phyloP scores from a whole-genome alignment of 371 early-diverging fungal genomes.

The Gilbertella persicaria region DNA sequence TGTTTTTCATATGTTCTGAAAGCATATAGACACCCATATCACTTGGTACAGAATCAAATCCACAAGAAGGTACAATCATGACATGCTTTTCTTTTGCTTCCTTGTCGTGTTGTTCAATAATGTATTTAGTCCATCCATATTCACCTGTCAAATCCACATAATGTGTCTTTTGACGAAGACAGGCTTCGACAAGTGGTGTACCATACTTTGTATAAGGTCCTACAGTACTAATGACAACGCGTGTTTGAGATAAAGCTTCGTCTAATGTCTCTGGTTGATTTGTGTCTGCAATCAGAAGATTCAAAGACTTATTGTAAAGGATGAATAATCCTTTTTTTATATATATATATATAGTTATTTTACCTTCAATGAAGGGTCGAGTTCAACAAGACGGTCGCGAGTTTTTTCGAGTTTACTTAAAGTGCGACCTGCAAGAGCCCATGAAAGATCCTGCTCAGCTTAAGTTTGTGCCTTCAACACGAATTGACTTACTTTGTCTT shows the following conservation, averaged over 20 bases:
- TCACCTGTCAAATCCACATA: constrained; percentile 95
- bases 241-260: constrained; percentile 58
- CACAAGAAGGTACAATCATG: constrained; percentile 82
- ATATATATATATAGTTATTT: background rate
- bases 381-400: constrained; percentile 8
- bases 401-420: constrained; percentile 25
- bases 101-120: constrained; percentile 70
- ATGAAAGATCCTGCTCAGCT: constrained; percentile 42
- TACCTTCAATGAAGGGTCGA: constrained; percentile 21
- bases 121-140: constrained; percentile 64
- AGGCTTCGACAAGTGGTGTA: constrained; percentile 77
- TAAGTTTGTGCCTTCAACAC: no score
- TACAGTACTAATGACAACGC: constrained; percentile 83
- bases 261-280: constrained; percentile 19
- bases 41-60: constrained; percentile 90
- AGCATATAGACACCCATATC: constrained; percentile 67
- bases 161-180: constrained; percentile 79
- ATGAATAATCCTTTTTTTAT: background rate
- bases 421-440: constrained; percentile 33
- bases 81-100: constrained; percentile 66
- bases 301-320: constrained; percentile 6
- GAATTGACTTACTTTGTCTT: constrained; percentile 37
- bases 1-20: constrained; percentile 50
- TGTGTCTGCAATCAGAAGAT: constrained; percentile 24
- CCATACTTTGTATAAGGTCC: constrained; percentile 61